A percentile compares a stretch with the other conserved stretches of the same genome.
phyloP scores from a whole-genome alignment of 2,329 filamentous ascomycete genomes.

The Cladophialophora bantiana region DNA sequence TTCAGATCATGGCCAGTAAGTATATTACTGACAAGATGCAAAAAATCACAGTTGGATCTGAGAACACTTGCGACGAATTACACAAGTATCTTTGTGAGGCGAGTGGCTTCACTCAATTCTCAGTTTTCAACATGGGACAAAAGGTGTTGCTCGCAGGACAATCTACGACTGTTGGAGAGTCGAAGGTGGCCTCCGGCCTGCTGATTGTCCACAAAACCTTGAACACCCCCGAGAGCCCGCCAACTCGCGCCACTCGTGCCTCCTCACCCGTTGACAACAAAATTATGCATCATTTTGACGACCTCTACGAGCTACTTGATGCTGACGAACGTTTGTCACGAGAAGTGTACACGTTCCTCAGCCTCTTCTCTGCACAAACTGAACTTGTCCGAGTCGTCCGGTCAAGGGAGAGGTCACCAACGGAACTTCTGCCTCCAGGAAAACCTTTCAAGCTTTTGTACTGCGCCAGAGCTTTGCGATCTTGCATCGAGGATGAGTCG shows the following conservation, averaged over 20 bases:
- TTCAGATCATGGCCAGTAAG: conserved; percentile 35
- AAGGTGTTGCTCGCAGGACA: conserved; percentile 32
- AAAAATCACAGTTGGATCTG: conserved; percentile 64
- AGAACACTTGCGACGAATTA: conserved; percentile 74
- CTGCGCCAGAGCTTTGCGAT: conserved; percentile 70
- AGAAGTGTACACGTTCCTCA: conserved; percentile 75
- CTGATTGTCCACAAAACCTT: conserved; percentile 41
- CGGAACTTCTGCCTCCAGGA: conserved; percentile 70
- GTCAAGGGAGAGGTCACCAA: conserved; percentile 59
- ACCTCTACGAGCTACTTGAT: conserved; percentile 81
- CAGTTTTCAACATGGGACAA: conserved; percentile 62
- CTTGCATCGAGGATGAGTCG: conserved; percentile 63
- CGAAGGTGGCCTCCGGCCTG: conserved; percentile 54
- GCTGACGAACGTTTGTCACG: conserved; percentile 73
- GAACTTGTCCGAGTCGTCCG: conserved; percentile 67
- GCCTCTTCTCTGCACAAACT: conserved; percentile 72
- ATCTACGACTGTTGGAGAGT: conserved; percentile 39
- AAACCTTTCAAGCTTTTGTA: conserved; percentile 78
- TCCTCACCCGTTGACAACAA: conserved; percentile 73
- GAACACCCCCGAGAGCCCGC: conserved; percentile 38
- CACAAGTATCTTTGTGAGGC: conserved; percentile 70
- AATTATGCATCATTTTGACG: conserved; percentile 80
- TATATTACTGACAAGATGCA: conserved; percentile 31
- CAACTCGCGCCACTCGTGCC: conserved; percentile 53
- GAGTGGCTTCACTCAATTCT: conserved; percentile 79